phyloP scores from a whole-genome alignment of 2,329 filamentous ascomycete species.

The Cladosporium sp. region DNA sequence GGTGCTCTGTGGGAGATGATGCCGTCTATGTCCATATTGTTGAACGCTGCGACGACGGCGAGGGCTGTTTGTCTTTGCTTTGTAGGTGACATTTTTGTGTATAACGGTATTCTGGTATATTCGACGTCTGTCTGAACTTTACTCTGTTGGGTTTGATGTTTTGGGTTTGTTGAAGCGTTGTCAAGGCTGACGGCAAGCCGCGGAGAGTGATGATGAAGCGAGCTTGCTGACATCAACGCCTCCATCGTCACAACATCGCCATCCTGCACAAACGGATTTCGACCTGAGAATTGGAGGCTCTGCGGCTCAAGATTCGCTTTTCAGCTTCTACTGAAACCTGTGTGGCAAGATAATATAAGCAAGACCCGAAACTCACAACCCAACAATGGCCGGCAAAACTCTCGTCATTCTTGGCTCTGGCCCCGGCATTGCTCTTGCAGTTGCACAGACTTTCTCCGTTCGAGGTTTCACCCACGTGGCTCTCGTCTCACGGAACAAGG shows the following conservation, averaged over 20 bases:
- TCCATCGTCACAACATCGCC: too few species aligned
- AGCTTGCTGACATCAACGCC: too few species aligned
- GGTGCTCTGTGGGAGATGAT: slow-evolving; percentile 28
- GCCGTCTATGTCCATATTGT: slow-evolving; percentile 25
- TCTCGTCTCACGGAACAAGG: slow-evolving; percentile 42
- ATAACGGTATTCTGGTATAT: neutral
- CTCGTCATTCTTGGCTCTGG: slow-evolving; percentile 42
- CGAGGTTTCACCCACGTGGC: slow-evolving; percentile 45
- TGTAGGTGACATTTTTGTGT: slow-evolving; percentile 10
- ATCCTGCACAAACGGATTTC: too few species aligned
- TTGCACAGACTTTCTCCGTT: slow-evolving; percentile 39
- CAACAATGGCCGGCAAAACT: slow-evolving; percentile 26
- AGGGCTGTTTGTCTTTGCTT: slow-evolving; percentile 28
- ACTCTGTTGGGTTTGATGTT: too few species aligned
- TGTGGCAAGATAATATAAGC: neutral
- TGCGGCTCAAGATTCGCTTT: too few species aligned
- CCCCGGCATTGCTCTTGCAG: slow-evolving; percentile 44
- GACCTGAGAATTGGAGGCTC: too few species aligned
- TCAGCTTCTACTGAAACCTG: too few species aligned
- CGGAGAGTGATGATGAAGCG: too few species aligned
- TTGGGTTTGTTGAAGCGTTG: too few species aligned
- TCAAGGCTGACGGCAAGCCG: too few species aligned
- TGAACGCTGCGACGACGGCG: slow-evolving; percentile 29
- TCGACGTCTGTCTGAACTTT: too few species aligned
- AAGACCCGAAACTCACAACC: neutral